phyloP scores from a whole-genome alignment of 352 stramenopile species.

The Phytophthora pisi region DNA sequence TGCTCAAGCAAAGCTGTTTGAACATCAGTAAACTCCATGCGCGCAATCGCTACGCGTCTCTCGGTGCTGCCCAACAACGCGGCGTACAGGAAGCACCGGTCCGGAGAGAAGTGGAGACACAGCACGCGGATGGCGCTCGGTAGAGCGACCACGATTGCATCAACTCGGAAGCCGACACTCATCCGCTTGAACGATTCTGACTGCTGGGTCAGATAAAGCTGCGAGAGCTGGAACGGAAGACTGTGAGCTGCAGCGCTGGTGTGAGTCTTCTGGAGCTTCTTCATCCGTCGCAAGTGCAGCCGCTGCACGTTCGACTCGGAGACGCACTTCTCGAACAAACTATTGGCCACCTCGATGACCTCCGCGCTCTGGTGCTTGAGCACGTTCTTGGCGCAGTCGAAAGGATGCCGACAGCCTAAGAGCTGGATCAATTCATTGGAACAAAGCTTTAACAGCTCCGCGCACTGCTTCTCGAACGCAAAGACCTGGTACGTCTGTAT shows the following conservation, averaged over 20 bases:
- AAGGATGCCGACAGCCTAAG: constrained; percentile 50
- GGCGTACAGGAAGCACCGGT: constrained; percentile 70
- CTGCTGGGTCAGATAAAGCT: constrained; percentile 68
- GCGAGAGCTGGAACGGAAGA: constrained; percentile 68
- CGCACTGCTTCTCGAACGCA: constrained; percentile 55
- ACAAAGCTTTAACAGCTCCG: constrained; percentile 40
- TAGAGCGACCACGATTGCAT: constrained; percentile 48
- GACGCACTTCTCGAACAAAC: constrained; percentile 46
- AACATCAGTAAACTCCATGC: constrained; percentile 65
- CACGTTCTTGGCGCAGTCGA: constrained; percentile 58
- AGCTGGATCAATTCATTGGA: constrained; percentile 69
- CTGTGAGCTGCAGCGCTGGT: constrained; percentile 54
- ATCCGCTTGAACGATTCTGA: constrained; percentile 72
- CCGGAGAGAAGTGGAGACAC: constrained; percentile 71
- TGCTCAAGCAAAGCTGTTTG: constrained; percentile 34
- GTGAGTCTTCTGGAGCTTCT: constrained; percentile 38
- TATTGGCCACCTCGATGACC: constrained; percentile 41
- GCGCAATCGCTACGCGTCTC: constrained; percentile 47
- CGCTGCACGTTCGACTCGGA: constrained; percentile 45
- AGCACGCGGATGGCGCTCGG: constrained; percentile 49
- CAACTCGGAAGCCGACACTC: constrained; percentile 42
- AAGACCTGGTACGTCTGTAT: constrained; percentile 46
- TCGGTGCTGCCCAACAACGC: constrained; percentile 44
- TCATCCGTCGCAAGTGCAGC: constrained; percentile 57
- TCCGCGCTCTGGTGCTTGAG: constrained; percentile 68